Conservation (phyloP, 306 rosid genomes). For the Trifolium fragiferum region DNA sequence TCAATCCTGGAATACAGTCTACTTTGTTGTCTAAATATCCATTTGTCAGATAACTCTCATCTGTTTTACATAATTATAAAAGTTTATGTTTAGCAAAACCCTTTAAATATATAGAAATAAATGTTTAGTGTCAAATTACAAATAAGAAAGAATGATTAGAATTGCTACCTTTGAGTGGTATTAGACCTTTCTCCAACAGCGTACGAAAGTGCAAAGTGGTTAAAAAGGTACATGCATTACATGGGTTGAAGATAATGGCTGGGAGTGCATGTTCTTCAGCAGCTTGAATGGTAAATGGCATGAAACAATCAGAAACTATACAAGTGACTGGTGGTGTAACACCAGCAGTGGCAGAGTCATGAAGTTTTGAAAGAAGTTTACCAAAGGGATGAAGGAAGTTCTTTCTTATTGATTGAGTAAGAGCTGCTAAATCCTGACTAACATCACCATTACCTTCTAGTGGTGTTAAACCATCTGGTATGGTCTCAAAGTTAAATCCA, state of each 20-base stretch:
- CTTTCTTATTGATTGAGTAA: not conserved
- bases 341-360: not conserved
- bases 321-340: not conserved
- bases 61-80: not conserved
- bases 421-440: not conserved
- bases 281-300: not conserved
- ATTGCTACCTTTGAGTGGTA: not conserved
- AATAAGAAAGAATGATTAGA: too few species aligned
- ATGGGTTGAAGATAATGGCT: not conserved
- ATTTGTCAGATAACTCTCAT: not conserved
- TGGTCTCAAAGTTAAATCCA: slow-evolving; percentile 1
- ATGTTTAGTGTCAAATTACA: too few species aligned
- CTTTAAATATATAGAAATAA: too few species aligned
- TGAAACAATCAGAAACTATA: not conserved
- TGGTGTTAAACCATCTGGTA: slow-evolving; percentile 28
- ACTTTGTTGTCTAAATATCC: not conserved
- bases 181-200: slow-evolving; percentile 27
- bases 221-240: not conserved
- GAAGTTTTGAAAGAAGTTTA: not conserved
- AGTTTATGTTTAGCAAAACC: too few species aligned
- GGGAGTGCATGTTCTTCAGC: slow-evolving; percentile 5
- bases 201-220: not conserved
- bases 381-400: too few species aligned
- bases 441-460: not conserved
- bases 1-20: not conserved